Base-by-base conservation (phyloP, 345 rosid species). In the Erodium maritimum region DNA sequence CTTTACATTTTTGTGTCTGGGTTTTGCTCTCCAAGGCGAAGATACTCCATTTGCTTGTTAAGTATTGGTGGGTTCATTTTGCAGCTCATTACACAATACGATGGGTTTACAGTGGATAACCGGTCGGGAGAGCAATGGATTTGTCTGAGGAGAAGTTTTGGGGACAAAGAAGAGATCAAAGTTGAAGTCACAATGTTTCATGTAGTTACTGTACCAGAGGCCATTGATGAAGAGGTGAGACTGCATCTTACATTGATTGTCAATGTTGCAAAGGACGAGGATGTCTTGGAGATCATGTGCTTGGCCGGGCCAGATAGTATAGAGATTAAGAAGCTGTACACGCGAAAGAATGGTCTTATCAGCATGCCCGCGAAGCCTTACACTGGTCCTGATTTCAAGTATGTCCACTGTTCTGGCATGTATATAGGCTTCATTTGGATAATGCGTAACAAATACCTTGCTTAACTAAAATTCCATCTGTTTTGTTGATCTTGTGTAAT, bases 141-240 rank as follows among this genome's bases (percentile, higher is more conserved):
- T 69, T 80, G 73, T 61, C 58, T 91, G 81, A 77, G 57, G 60
- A 81, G 86, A 63, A 80, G 73, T 66, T 88, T 64, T 63, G 77
- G 76, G 52, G 82, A 67, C 17, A 77, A 63, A n/a, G 96, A 86
- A 72, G 87, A 82, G 63, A 80, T 91, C 54, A 81, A 74, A 57
- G 76, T 91, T 23, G 96, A 88, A 76, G 95, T 88, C 24, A 91
- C 93, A 58, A 77, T 88, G 87, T 81, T 91, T 69, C 90, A 88
- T 71, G 95, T 81, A 57, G 78, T 82, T 5, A 23, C 80, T 66
- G 80, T 95, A 17, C 55, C 77, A 22, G 52, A 54, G 21, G 72
- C 20, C 50, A 65, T 20, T 22, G 53, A 48, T 23, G 10, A 60
- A 29, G 73, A 67, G 37, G 77, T 73, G 55, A 79, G 73, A 23